Evolutionary conservation across 345 rosid species (phyloP), one percentile per base, ranked within the genome.

Genomic region (Linum usitatissimum): DNA sequence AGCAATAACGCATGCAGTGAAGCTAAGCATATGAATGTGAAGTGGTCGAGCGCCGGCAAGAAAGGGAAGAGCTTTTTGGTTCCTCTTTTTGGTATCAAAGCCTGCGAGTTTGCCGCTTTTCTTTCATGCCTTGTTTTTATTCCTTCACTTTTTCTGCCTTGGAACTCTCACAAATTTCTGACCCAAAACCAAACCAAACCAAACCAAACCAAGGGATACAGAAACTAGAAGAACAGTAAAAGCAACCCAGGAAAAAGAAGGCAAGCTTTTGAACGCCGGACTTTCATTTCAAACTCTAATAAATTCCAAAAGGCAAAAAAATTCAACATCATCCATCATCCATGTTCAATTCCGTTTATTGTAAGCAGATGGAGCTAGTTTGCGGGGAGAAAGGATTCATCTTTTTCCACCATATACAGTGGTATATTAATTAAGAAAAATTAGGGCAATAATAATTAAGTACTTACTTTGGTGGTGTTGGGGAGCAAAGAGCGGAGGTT

Each of bases 401-500:
- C 28, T 2, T 23, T n/a, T n/a, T n/a, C n/a, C n/a, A n/a, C n/a
- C n/a, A n/a, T n/a, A n/a, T n/a, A n/a, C n/a, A n/a, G n/a, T n/a
- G n/a, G n/a, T n/a, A n/a, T n/a, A n/a, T n/a, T n/a, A n/a, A n/a
- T n/a, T n/a, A n/a, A n/a, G n/a, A n/a, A n/a, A n/a, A n/a, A n/a
- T n/a, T 23, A 23, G 28, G 28, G 28, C 28, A 23, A 23, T 23
- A 0, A 23, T 23, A 23, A 23, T 23, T 23, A 23, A 9, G 10
- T 53, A 70, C 96, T 90, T 87, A 93, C 99, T 82, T 93, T 93
- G 68, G 96, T 87, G 70, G 97, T 90, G 82, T 84, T 93, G 10
- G 99, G 99, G 34, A 93, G 79, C 70, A 93, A 68, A 81, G 96
- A 87, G 68, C 99, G 87, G 48, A 93, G 90, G 75, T 90, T 93